phyloP scores from a whole-genome alignment of 331 rosid species.

The Phaseolus coccineus region DNA sequence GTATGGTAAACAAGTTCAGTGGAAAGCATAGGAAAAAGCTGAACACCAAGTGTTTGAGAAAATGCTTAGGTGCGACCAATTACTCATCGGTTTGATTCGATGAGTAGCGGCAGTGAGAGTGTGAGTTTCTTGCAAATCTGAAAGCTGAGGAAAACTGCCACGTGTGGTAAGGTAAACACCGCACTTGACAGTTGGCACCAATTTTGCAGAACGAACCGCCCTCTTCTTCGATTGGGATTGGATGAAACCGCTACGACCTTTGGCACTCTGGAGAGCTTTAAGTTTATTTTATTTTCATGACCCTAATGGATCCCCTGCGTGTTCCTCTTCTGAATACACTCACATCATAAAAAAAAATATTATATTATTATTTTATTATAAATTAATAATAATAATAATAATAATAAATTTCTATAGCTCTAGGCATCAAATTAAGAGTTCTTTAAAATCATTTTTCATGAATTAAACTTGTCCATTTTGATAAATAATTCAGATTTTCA shows the following conservation, averaged over 20 bases:
- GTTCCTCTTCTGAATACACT: not conserved
- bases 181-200: slow-evolving; percentile 46
- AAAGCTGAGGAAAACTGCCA: slow-evolving; percentile 52
- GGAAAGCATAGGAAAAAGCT: slow-evolving; percentile 38
- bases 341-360: too few species aligned
- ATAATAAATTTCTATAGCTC: too few species aligned
- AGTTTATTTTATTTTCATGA: not conserved
- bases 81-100: slow-evolving; percentile 32
- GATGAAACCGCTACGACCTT: not conserved
- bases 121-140: not conserved
- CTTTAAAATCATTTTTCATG: too few species aligned
- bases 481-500: too few species aligned
- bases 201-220: slow-evolving; percentile 23
- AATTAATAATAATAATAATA: too few species aligned
- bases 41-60: slow-evolving; percentile 44
- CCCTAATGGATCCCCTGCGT: not conserved
- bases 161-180: slow-evolving; percentile 43
- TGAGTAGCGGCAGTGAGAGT: slow-evolving; percentile 26
- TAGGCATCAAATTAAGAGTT: too few species aligned
- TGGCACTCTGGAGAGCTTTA: too few species aligned
- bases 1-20: slow-evolving; percentile 10
- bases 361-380: too few species aligned
- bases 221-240: not conserved
- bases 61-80: slow-evolving; percentile 38
- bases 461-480: too few species aligned